Evolutionary conservation across 441 rosid species (phyloP), one percentile per base, ranked within the genome.

Genomic region (Sinapis alba): DNA sequence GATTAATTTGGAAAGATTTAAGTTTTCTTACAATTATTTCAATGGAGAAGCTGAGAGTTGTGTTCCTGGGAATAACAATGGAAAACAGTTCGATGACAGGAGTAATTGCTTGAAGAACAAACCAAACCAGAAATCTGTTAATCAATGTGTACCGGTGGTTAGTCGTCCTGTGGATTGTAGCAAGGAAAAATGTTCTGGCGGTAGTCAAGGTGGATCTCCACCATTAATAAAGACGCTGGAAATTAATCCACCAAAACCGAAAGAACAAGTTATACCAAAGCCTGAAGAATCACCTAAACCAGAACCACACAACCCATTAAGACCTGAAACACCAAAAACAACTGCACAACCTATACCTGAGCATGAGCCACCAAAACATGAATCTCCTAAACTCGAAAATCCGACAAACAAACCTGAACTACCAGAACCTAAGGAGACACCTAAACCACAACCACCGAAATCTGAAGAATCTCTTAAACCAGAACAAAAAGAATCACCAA

Each of bases 111-210:
- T 88, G 32, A 82, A 79, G 1, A 83, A 78, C 11, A 72, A 79
- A 76, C 82, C 87, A 2, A 68, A 69, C 4, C 92, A 83, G 23
- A 84, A 75, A 70, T 47, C 82, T 13, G 54, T 73, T 6, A 74
- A 70, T 9, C 50, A 65, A 30, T 84, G 89, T 43, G 62, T 66
- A 7, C 69, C 72, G 0, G 87, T 84, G 51, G 78, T 83, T 53
- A 82, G 73, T 28, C 83, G 68, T 64, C 92, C 83, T 0, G 81
- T 86, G n/a, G 86, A 88, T 74, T 87, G 89, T 51, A 62, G 82
- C 57, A 86, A 82, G 36, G 78, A 82, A 15, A 79, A 74, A 32
- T 87, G 91, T 51, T 69, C 78, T 6, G 74, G 71, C 0, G 74
- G 77, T 4, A 30, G 77, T 50, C 60, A 77, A 7, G 57, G 79